Percentiles rank a stretch among this genome's conserved stretches.
These are phyloP conservation scores for Hydnum rufescens DNA, from an alignment of 768 basidiomycete species.

Conservation along the genomic window DNA sequence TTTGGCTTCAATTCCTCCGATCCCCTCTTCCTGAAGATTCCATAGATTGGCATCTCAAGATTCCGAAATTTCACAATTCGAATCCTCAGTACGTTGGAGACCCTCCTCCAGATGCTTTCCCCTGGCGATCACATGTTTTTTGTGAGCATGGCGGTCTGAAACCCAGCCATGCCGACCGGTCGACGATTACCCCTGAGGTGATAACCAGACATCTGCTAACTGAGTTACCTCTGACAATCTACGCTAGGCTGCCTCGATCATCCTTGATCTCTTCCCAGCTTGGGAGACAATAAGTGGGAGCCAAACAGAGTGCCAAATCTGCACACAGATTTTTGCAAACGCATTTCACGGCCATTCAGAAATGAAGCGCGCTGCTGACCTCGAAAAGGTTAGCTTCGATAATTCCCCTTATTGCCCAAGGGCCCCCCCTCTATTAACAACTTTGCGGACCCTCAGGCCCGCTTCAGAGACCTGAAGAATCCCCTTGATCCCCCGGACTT, in stretches of 20 bases:
- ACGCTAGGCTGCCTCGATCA: conserved; percentile 37
- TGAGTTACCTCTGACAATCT: no score
- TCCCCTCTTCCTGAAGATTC: no score
- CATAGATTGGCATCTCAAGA: conserved; percentile 51
- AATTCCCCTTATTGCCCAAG: no score
- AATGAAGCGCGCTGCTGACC: no score
- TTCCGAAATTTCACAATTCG: conserved; percentile 71
- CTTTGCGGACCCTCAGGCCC: neutral
- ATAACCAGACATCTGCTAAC: no score
- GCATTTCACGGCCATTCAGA: neutral
- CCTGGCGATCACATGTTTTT: conserved; percentile 36
- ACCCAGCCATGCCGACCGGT: conserved; percentile 33
- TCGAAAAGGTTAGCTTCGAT: no score
- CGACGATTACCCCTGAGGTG: conserved; percentile 43
- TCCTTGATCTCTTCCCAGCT: conserved; percentile 38
- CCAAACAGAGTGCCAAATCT: conserved; percentile 39
- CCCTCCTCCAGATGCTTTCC: conserved; percentile 41
- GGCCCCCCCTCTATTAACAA: no score
- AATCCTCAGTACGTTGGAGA: no score
- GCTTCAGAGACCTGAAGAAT: neutral
- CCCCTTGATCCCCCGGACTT: neutral
- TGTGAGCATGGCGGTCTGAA: conserved; percentile 55
- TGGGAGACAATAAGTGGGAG: conserved; percentile 40
- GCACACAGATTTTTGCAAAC: no score
- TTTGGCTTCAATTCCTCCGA: no score